Evolutionary conservation across 2,329 filamentous ascomycete species (phyloP), one percentile per base, ranked within the genome.

Genomic region (Arachnomyces sp.): DNA sequence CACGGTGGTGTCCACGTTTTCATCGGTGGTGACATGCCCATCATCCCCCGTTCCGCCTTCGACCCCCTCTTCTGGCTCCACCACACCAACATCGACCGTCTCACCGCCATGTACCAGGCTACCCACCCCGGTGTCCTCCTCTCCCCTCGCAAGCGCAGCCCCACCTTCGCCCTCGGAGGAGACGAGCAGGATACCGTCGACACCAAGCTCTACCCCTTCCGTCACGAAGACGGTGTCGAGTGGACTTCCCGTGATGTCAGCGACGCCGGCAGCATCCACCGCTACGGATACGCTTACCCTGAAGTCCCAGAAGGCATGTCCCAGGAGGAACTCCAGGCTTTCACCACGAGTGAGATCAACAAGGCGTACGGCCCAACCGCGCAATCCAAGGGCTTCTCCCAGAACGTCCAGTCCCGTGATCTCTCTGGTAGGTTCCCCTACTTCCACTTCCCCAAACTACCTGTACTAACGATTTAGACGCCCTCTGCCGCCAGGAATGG

Each of bases 51-150:
- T 50, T 83, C 84, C 2, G 76, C 82, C 0, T 93, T 86, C 55
- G 86, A 93, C 54, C 85, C 85, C 0, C 65, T 85, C 9, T 89
- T 90, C 61, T 84, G 82, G 63, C 63, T 90, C 7, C 84, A 90
- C 52, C 85, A 90, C 52, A 67, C 71, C 46, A 88, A 84, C 60
- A 74, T 87, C 6, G 86, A 93, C 54, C 76, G 86, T 2, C 61
- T 84, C 18, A 77, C 87, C 46, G 77, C 84, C 25, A 73, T 93
- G 45, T 92, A 84, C 84, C 84, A 92, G 63, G 68, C 72, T 1
- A 60, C 92, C 11, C 74, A 92, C 47, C 82, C 82, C 0, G 65
- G 77, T 14, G 20, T 25, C 20, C 5, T 9, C 20, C 9, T 25
- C 5, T 5, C 5, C 20, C 20, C 20, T 9, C 20, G 20, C 20